Evolutionary conservation across 192 early-diverging fungal species (phyloP).

Genomic region (Podochytrium sp.): DNA sequence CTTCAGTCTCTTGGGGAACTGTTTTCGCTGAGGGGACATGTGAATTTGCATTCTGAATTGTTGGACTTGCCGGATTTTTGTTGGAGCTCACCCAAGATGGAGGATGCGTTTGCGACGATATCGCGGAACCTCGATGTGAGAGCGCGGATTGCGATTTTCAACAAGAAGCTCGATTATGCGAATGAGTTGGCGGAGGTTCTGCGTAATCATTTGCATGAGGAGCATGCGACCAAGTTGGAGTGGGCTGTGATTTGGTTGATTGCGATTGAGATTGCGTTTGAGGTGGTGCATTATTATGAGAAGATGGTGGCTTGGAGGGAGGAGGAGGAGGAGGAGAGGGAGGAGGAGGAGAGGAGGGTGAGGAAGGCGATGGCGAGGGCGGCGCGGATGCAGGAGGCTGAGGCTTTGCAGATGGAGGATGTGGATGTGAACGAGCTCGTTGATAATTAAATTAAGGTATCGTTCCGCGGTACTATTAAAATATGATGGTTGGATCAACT

Average conservation of each 20-base stretch:
- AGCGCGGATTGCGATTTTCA: constrained; percentile 60
- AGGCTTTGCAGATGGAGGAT: not conserved
- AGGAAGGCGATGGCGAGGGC: not conserved
- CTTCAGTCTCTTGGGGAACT: constrained; percentile 58
- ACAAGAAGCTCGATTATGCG: constrained; percentile 71
- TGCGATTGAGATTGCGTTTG: constrained; percentile 46
- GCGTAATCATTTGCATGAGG: constrained; percentile 57
- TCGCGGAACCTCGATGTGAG: constrained; percentile 59
- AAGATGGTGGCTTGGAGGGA: constrained; percentile 28
- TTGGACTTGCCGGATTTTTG: constrained; percentile 68
- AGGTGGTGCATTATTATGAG: constrained; percentile 43
- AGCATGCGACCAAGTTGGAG: constrained; percentile 53
- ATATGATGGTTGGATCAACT: too few species aligned
- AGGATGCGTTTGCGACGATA: constrained; percentile 51
- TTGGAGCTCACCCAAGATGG: constrained; percentile 58
- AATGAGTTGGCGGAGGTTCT: constrained; percentile 64
- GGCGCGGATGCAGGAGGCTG: not conserved
- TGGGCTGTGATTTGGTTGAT: constrained; percentile 54
- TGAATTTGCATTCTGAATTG: constrained; percentile 63
- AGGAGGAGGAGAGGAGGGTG: constrained; percentile 12
- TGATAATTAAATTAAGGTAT: too few species aligned
- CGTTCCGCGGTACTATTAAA: too few species aligned
- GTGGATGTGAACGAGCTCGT: too few species aligned
- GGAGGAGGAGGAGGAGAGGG: constrained; percentile 8
- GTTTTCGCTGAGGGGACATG: constrained; percentile 50